phyloP scores from a whole-genome alignment of 2,329 filamentous ascomycete species.

The Xylariaceae sp. region DNA sequence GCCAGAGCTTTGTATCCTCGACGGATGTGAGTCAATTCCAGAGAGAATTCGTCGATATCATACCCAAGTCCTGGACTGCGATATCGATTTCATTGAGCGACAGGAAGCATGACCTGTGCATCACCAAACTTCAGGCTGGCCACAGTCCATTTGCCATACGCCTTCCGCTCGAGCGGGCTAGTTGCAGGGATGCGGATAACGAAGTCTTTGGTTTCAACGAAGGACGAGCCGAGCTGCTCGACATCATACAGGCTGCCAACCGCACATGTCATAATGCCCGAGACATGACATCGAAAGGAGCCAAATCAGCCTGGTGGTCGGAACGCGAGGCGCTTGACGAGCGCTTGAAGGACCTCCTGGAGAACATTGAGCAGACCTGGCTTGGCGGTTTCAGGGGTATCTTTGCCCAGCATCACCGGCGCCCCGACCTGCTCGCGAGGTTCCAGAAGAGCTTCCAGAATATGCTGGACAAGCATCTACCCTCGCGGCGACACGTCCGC shows the following conservation, averaged over 20 bases:
- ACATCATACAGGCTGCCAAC: constrained; percentile 78
- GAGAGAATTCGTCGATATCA: constrained; percentile 73
- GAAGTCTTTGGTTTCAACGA: constrained; percentile 79
- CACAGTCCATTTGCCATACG: constrained; percentile 79
- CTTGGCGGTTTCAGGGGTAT: constrained; percentile 90
- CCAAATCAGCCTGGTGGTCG: constrained; percentile 82
- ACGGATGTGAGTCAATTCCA: constrained; percentile 60
- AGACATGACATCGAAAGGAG: constrained; percentile 65
- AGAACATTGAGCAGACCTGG: constrained; percentile 88
- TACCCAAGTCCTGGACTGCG: constrained; percentile 76
- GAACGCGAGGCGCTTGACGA: constrained; percentile 73
- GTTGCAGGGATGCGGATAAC: constrained; percentile 66
- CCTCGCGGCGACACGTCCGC: constrained; percentile 63
- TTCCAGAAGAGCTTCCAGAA: constrained; percentile 74
- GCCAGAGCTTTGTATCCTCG: constrained; percentile 37
- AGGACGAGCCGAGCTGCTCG: constrained; percentile 69
- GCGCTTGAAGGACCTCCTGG: constrained; percentile 68
- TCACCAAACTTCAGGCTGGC: constrained; percentile 73
- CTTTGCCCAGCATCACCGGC: constrained; percentile 66
- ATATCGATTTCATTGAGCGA: constrained; percentile 81
- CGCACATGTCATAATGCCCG: constrained; percentile 68
- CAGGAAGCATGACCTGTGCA: constrained; percentile 72
- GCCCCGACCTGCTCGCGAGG: constrained; percentile 57
- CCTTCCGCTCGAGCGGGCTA: constrained; percentile 75
- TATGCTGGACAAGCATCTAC: constrained; percentile 76